These are phyloP conservation scores for Arachis stenosperma DNA, from an alignment of 306 rosid genomes.

Conservation along the genomic window DNA sequence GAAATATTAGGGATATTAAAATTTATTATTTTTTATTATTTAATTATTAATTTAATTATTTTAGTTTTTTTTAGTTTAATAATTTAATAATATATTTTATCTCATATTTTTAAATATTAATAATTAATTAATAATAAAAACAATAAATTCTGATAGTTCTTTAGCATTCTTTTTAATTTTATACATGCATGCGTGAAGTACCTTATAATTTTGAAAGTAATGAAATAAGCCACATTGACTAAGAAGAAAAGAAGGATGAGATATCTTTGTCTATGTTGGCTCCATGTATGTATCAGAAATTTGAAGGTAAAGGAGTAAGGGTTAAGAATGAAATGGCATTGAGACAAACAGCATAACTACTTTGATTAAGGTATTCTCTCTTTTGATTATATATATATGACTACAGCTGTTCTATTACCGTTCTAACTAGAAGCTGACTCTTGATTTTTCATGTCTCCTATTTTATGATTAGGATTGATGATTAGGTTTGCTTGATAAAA, in stretches of 20 bases:
- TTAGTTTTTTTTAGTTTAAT: no score
- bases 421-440: background rate
- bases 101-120: no score
- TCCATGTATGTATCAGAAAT: constrained; percentile 55
- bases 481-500: background rate
- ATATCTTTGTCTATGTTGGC: constrained; percentile 76
- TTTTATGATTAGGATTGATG: background rate
- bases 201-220: constrained; percentile 1
- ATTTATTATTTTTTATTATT: background rate
- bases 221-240: background rate
- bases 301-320: constrained; percentile 57
- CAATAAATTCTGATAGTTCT: no score
- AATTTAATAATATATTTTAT: no score
- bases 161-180: constrained; percentile 7
- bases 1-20: no score
- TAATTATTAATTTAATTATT: no score
- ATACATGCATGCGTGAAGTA: constrained; percentile 11
- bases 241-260: constrained; percentile 50
- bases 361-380: background rate
- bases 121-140: no score
- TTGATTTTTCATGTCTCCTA: background rate
- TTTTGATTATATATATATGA: constrained; percentile 3
- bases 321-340: constrained; percentile 59
- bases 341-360: constrained; percentile 76
- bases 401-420: background rate